These are phyloP conservation scores for Pilatotrama ljubarskyi DNA, from an alignment of 768 basidiomycete genomes.

Conservation along the genomic window DNA sequence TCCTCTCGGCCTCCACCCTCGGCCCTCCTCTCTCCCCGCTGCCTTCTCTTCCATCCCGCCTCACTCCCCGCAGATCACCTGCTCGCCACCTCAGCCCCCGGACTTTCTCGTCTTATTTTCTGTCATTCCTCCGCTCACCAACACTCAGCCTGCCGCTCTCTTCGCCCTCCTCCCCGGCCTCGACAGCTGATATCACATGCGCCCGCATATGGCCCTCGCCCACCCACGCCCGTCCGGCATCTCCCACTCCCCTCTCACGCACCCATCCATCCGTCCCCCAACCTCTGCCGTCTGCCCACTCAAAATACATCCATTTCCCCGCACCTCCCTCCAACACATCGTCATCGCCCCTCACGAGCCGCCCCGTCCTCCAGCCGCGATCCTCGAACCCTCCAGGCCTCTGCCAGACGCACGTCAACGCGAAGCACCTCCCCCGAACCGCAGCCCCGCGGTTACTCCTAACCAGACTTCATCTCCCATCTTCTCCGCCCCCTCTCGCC, in stretches of 20 bases:
- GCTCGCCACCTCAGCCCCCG: neutral
- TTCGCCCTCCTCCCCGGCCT: no score
- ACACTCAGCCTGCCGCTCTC: no score
- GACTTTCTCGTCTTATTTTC: neutral
- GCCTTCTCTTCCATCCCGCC: no score
- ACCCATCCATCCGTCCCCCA: neutral
- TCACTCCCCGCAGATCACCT: neutral
- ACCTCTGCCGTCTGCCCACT: neutral
- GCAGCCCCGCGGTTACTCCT: slow-evolving; percentile 12
- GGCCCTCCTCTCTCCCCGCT: neutral
- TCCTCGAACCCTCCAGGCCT: neutral
- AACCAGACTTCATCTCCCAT: neutral
- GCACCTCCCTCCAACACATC: neutral
- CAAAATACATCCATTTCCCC: slow-evolving; percentile 3
- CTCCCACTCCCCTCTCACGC: neutral
- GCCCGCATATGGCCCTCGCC: neutral
- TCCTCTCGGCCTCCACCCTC: neutral
- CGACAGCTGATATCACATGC: slow-evolving; percentile 4
- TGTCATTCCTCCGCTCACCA: neutral
- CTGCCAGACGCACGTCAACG: neutral
- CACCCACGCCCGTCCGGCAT: slow-evolving; percentile 5
- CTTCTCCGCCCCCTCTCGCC: neutral
- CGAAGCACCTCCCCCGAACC: neutral
- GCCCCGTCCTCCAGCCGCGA: neutral
- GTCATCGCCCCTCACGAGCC: neutral